Conservation (phyloP, 192 early-diverging fungal genomes). For the Rhizoclosmatium sp. region DNA sequence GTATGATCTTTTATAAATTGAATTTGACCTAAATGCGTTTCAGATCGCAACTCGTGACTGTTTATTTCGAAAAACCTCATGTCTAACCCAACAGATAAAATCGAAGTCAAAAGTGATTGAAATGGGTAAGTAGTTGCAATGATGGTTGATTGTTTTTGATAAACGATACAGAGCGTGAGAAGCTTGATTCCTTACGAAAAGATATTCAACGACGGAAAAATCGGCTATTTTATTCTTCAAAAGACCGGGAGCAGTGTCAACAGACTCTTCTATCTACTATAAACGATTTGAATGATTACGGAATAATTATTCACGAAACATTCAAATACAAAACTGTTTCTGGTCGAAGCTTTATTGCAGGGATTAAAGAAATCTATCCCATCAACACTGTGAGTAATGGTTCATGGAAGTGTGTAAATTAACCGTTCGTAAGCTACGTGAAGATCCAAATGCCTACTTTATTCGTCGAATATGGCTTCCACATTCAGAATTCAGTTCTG, state of each 20-base stretch:
- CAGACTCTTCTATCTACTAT: not conserved
- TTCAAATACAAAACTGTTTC: constrained; percentile 11
- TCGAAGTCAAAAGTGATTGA: not conserved
- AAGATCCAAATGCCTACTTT: constrained; percentile 26
- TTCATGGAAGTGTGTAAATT: not conserved
- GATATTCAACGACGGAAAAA: constrained; percentile 27
- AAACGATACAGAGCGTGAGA: not conserved
- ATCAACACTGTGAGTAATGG: constrained; percentile 36
- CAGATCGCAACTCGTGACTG: too few species aligned
- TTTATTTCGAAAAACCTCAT: too few species aligned
- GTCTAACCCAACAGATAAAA: not conserved
- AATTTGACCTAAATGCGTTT: too few species aligned
- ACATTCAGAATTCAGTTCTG: constrained; percentile 48
- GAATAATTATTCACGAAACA: constrained; percentile 18
- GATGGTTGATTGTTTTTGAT: not conserved
- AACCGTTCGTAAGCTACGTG: constrained; percentile 1
- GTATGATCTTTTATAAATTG: too few species aligned
- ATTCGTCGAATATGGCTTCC: constrained; percentile 50
- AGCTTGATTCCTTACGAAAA: not conserved
- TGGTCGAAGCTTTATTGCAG: constrained; percentile 1
- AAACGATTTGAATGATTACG: not conserved
- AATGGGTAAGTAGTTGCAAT: not conserved
- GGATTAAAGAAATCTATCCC: constrained; percentile 44
- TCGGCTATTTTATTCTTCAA: constrained; percentile 28
- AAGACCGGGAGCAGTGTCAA: constrained; percentile 27